Evolutionary conservation across 192 early-diverging fungal species (phyloP).

Genomic region (Backusella australiensis): DNA sequence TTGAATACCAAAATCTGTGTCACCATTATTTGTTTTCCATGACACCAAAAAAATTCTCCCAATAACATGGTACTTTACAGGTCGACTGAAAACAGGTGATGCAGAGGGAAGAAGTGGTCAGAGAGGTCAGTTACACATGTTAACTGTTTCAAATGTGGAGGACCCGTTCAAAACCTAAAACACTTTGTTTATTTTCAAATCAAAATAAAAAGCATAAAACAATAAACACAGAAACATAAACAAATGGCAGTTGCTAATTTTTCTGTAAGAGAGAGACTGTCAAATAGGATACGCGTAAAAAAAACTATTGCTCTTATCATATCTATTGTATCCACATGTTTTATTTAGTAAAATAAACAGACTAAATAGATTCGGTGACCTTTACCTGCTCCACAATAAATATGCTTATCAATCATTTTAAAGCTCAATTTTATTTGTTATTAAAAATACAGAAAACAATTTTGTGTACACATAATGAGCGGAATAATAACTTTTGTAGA

Average conservation of each 20-base stretch:
- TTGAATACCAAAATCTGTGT: neutral
- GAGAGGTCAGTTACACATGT: neutral
- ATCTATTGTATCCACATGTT: neutral
- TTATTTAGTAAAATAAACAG: neutral
- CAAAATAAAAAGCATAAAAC: no score
- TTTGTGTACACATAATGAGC: neutral
- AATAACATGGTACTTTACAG: neutral
- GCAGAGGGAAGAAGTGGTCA: neutral
- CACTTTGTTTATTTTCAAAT: neutral
- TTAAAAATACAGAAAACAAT: neutral
- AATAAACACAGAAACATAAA: neutral
- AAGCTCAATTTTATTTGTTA: neutral
- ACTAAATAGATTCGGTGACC: neutral
- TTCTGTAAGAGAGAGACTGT: no score
- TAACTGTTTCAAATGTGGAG: neutral
- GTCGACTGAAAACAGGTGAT: neutral
- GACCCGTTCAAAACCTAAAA: neutral
- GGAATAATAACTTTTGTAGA: neutral
- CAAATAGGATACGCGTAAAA: neutral
- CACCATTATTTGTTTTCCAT: neutral
- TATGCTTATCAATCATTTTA: neutral
- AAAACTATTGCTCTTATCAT: neutral
- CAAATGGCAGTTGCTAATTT: neutral
- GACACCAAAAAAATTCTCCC: neutral
- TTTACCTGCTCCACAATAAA: neutral